A percentile compares a stretch with the other conserved stretches of the same genome.
Evolutionary conservation across 164 flowering plant genomes (phyloP).

Genomic region (Chimonanthus salicifolius): DNA sequence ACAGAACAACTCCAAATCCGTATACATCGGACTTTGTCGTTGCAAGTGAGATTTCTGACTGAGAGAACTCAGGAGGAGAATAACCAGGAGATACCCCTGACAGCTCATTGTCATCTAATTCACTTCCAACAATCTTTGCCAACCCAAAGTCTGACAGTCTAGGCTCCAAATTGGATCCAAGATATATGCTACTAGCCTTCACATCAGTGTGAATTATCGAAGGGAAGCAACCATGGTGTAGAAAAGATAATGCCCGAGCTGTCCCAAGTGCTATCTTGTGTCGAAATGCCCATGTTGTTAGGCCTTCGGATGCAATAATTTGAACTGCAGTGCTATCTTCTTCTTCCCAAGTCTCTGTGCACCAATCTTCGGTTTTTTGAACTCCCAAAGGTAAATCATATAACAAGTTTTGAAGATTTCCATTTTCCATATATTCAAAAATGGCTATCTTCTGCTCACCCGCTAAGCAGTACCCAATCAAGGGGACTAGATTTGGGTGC

Average conservation of each 20-base stretch:
- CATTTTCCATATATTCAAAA: slow-evolving; percentile 88
- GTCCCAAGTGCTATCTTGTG: slow-evolving; percentile 78
- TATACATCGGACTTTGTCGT: slow-evolving; percentile 70
- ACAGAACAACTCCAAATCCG: slow-evolving; percentile 72
- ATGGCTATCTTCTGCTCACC: slow-evolving; percentile 82
- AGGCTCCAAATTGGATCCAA: slow-evolving; percentile 65
- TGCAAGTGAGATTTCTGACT: slow-evolving; percentile 28
- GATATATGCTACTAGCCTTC: slow-evolving; percentile 74
- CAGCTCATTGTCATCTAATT: slow-evolving; percentile 40
- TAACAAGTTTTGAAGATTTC: slow-evolving; percentile 72
- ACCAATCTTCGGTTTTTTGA: slow-evolving; percentile 62
- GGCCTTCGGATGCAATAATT: slow-evolving; percentile 41
- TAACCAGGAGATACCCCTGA: slow-evolving; percentile 56
- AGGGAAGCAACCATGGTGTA: slow-evolving; percentile 86
- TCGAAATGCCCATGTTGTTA: slow-evolving; percentile 68
- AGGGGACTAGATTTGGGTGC: slow-evolving; percentile 82
- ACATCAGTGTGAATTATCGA: slow-evolving; percentile 73
- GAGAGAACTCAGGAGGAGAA: slow-evolving; percentile 55
- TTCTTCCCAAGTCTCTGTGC: slow-evolving; percentile 83
- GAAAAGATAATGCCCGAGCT: slow-evolving; percentile 81
- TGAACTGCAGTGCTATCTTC: slow-evolving; percentile 38
- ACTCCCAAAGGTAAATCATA: slow-evolving; percentile 74
- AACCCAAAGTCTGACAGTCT: slow-evolving; percentile 81
- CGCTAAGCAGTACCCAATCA: slow-evolving; percentile 81
- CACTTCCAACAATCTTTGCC: slow-evolving; percentile 56